Evolutionary conservation across 495 filamentous ascomycete species (phyloP).

Genomic region (Acidiella bohemica): DNA sequence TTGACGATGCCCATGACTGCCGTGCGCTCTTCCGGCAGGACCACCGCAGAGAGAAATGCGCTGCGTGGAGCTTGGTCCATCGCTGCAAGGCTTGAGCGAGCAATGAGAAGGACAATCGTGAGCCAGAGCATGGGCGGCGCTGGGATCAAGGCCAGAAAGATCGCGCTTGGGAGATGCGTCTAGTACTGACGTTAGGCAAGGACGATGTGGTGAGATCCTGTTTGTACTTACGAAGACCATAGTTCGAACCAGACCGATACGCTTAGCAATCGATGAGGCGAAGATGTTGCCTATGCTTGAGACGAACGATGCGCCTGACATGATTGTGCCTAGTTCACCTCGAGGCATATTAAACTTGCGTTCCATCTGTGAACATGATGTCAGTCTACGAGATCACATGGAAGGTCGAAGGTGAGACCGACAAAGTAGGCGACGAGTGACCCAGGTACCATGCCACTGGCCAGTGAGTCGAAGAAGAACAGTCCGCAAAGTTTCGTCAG

Average conservation of each 20-base stretch:
- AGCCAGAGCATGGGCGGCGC: conserved; percentile 44
- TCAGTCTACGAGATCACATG: no score
- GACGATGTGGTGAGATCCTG: no score
- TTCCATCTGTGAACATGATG: no score
- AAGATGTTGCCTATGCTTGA: conserved; percentile 54
- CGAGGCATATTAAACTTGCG: no score
- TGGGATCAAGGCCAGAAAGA: conserved; percentile 57
- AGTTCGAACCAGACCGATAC: conserved; percentile 65
- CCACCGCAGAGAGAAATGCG: conserved; percentile 61
- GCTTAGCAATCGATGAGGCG: conserved; percentile 58
- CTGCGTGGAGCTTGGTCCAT: conserved; percentile 75
- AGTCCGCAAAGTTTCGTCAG: conserved; percentile 60
- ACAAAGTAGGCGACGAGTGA: conserved; percentile 57
- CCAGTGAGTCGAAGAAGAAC: conserved; percentile 63
- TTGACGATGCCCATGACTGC: conserved; percentile 35
- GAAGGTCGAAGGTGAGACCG: conserved; percentile 57
- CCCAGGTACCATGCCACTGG: conserved; percentile 58
- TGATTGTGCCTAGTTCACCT: conserved; percentile 54
- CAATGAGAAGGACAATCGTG: conserved; percentile 46
- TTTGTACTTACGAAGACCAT: no score
- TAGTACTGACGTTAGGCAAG: no score
- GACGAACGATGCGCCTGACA: conserved; percentile 52
- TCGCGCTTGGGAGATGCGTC: conserved; percentile 65
- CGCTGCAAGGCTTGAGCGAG: conserved; percentile 47
- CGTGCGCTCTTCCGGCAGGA: conserved; percentile 60